Conservation (phyloP, 257 asterid species). For the Solanum ahanhuiri region DNA sequence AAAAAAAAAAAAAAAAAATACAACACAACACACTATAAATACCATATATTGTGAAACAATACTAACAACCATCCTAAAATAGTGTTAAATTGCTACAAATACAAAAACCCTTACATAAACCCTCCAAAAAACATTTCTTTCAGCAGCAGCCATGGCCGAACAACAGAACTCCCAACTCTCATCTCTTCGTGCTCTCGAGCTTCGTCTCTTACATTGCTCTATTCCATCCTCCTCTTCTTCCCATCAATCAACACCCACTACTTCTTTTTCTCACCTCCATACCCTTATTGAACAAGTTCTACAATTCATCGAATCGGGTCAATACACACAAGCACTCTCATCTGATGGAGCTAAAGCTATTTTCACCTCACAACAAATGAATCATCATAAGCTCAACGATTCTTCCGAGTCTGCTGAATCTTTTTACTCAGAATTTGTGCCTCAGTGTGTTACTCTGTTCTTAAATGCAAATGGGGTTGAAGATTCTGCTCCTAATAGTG, state of each 20-base stretch:
- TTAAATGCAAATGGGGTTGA: constrained; percentile 11
- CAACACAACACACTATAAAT: too few relatives aligned
- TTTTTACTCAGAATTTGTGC: constrained; percentile 53
- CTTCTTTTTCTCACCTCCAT: constrained; percentile 17
- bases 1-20: too few relatives aligned
- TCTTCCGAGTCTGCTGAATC: constrained; percentile 43
- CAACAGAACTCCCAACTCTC: not conserved
- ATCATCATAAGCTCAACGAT: not conserved
- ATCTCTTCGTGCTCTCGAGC: constrained; percentile 59
- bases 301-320: constrained; percentile 57
- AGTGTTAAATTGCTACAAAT: not conserved
- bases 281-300: constrained; percentile 35
- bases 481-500: not conserved
- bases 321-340: constrained; percentile 44
- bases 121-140: not conserved
- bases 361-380: constrained; percentile 23
- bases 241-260: constrained; percentile 14
- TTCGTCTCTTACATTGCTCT: constrained; percentile 84
- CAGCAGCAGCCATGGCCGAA: constrained; percentile 7
- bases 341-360: constrained; percentile 37
- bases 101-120: not conserved
- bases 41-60: too few relatives aligned
- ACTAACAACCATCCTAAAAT: fast-evolving
- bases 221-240: constrained; percentile 24
- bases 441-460: constrained; percentile 42